Base-by-base conservation (phyloP, 1,284 basidiomycete species). In the Phaffia rhodozyma region DNA sequence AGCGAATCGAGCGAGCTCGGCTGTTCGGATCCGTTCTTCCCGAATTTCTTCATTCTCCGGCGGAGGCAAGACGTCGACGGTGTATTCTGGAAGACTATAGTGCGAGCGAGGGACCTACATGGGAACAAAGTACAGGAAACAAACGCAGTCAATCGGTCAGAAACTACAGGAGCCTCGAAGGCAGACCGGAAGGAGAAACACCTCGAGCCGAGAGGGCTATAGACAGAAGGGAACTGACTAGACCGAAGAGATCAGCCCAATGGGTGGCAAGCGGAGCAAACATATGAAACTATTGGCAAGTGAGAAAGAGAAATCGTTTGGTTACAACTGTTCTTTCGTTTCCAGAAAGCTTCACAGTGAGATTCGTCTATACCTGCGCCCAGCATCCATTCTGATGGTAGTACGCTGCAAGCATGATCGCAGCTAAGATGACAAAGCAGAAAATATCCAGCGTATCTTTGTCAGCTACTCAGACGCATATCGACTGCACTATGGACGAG, bases 1-100 rank as follows among this genome's bases (percentile, higher is more conserved):
- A 64, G 23, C 9, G 62, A 64, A 23, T 54, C 53, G n/a, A 64
- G 56, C 5, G 47, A 54, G 47, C 59, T 47, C n/a, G 56, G 53
- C 53, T 29, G 58, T 60, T 27, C 62, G 23, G 32, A 51, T 51
- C 2, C 62, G 62, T 32, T 64, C 62, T 54, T 64, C 62, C 1
- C 13, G 23, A n/a, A 38, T 48, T n/a, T 60, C 62, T 9, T 59
- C 62, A 23, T 58, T 54, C 0, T 43, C 29, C 2, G 62, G 53
- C 27, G 56, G 51, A 7, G 32, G 52, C 29, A 64, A 47, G 2
- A 60, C 62, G 23, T 29, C 21, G 29, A 60, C 43, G 18, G 38
- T n/a, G 51, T 64, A 64, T 32, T 64, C 62, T 20, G 62, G 62
- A 2, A 64, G 51, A 9, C 23, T 20, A 20, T 48, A 34, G 1